Conservation (phyloP, 2,329 filamentous ascomycete species). For the Emergomyces orientalis region DNA sequence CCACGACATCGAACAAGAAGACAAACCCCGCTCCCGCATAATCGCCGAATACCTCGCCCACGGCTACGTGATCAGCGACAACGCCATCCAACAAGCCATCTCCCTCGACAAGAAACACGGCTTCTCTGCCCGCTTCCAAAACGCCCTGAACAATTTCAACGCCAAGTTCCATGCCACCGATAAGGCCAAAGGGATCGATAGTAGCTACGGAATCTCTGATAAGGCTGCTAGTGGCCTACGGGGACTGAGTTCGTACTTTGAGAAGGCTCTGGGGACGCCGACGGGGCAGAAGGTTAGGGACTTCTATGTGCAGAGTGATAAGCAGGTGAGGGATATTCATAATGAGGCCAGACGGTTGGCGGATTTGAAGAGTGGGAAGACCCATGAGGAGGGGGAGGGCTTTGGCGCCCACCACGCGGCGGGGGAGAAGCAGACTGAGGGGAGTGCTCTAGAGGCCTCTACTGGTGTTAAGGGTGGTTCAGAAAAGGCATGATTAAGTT, state of each 20-base stretch:
- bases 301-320: constrained; percentile 77
- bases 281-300: constrained; percentile 78
- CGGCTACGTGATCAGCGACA: constrained; percentile 74
- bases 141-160: constrained; percentile 67
- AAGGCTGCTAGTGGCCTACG: constrained; percentile 59
- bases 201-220: constrained; percentile 70
- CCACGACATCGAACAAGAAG: constrained; percentile 79
- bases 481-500: neutral
- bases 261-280: constrained; percentile 79
- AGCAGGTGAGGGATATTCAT: constrained; percentile 92
- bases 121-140: constrained; percentile 69
- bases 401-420: constrained; percentile 11
- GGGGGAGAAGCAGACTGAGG: neutral
- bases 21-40: constrained; percentile 91
- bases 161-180: constrained; percentile 79
- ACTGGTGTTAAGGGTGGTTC: constrained; percentile 15
- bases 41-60: constrained; percentile 94
- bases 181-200: constrained; percentile 72
- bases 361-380: constrained; percentile 62
- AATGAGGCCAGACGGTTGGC: constrained; percentile 80
- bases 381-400: constrained; percentile 31
- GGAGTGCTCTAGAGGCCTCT: constrained; percentile 11
- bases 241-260: constrained; percentile 79
- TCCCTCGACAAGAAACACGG: constrained; percentile 84
- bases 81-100: constrained; percentile 72